Conservation (phyloP, 192 early-diverging fungal genomes). For the Lunasporangiospora selenospora region DNA sequence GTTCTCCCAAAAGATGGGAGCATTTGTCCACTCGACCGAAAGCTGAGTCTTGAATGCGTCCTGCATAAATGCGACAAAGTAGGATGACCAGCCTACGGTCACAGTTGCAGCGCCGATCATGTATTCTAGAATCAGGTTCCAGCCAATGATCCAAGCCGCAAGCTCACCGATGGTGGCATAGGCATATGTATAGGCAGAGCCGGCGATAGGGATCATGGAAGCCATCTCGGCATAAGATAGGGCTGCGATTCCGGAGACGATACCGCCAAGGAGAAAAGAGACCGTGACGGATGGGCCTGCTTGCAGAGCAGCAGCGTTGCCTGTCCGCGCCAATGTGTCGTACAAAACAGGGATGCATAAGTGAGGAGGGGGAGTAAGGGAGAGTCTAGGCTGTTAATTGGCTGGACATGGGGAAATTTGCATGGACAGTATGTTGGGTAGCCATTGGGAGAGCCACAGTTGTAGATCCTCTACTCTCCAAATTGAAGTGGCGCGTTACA, state of each 20-base stretch:
- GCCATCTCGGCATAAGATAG: constrained; percentile 90
- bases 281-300: constrained; percentile 87
- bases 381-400: not conserved
- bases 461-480: no score
- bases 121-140: constrained; percentile 91
- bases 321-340: constrained; percentile 33
- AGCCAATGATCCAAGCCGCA: constrained; percentile 90
- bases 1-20: constrained; percentile 70
- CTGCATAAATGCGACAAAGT: constrained; percentile 73
- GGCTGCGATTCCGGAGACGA: constrained; percentile 76
- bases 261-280: constrained; percentile 80
- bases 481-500: no score
- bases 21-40: constrained; percentile 62
- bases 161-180: constrained; percentile 90
- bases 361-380: not conserved
- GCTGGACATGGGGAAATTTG: no score
- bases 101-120: constrained; percentile 85
- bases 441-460: no score
- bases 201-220: constrained; percentile 85
- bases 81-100: constrained; percentile 83
- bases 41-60: constrained; percentile 66
- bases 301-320: constrained; percentile 73
- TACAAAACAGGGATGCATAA: not conserved
- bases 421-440: no score
- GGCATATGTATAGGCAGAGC: constrained; percentile 87